These are phyloP conservation scores for Leccinum pseudoinsigne DNA, from an alignment of 1,284 basidiomycete species.

Conservation along the genomic window DNA sequence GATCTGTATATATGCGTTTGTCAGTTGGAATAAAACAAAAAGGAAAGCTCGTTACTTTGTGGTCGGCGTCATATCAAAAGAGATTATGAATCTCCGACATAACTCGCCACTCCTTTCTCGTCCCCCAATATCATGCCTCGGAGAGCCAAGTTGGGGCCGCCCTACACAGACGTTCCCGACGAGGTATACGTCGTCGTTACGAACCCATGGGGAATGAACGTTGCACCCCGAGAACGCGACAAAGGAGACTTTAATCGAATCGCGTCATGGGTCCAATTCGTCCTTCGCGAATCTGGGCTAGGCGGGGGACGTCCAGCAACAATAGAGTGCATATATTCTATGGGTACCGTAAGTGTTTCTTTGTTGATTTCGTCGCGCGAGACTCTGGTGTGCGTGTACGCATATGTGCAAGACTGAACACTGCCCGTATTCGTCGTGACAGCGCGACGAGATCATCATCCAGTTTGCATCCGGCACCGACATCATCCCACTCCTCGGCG, in stretches of 20 bases:
- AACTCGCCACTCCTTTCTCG: not conserved
- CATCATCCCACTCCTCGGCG: conserved; percentile 30
- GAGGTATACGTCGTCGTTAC: conserved; percentile 28
- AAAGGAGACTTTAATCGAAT: conserved; percentile 23
- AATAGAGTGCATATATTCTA: conserved; percentile 29
- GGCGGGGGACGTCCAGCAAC: conserved; percentile 11
- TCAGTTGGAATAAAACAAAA: conserved; percentile 6
- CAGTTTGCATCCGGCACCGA: conserved; percentile 28
- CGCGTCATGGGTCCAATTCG: conserved; percentile 26
- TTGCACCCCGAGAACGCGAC: conserved; percentile 10
- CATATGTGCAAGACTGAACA: not conserved
- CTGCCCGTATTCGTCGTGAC: not conserved
- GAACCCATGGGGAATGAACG: conserved; percentile 24
- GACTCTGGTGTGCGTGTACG: not conserved
- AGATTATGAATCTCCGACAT: conserved; percentile 17
- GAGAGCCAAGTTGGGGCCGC: conserved; percentile 28
- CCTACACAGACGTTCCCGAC: conserved; percentile 24
- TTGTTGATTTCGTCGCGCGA: not conserved
- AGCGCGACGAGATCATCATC: conserved; percentile 34
- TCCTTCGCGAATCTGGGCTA: conserved; percentile 25
- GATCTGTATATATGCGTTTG: conserved; percentile 19
- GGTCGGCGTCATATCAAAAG: conserved; percentile 4
- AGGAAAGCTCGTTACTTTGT: conserved; percentile 20
- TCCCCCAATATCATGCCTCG: conserved; percentile 17
- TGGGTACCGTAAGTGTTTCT: conserved; percentile 31